phyloP scores from a whole-genome alignment of 345 rosid genomes.

The Aquilaria yunnanensis region DNA sequence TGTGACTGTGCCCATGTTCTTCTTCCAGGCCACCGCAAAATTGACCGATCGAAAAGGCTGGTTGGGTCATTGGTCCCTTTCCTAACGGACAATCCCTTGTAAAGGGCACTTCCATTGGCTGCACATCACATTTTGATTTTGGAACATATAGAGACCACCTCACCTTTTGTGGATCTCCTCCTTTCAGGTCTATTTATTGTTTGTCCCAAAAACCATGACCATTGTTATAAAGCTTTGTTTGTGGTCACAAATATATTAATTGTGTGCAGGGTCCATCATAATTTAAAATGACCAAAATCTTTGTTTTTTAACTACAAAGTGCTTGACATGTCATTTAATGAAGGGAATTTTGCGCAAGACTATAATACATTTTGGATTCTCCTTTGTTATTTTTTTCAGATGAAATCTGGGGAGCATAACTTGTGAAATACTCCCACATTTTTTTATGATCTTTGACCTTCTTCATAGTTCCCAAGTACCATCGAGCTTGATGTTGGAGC shows the following conservation, averaged over 20 bases:
- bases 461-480: no score
- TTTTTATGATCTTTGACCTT: no score
- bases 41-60: neutral
- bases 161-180: slow-evolving; percentile 23
- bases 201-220: slow-evolving; percentile 4
- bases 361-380: no score
- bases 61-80: slow-evolving; percentile 4
- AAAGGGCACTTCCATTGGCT: slow-evolving; percentile 25
- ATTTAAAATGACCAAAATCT: no score
- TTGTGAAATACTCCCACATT: no score
- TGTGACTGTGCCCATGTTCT: slow-evolving; percentile 17
- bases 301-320: no score
- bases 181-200: slow-evolving; percentile 10
- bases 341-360: no score
- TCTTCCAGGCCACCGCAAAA: slow-evolving; percentile 2
- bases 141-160: slow-evolving; percentile 24
- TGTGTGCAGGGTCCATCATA: no score
- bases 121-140: slow-evolving; percentile 6
- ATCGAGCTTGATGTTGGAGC: no score
- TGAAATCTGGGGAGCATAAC: no score
- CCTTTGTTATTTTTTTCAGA: no score
- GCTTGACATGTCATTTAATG: no score
- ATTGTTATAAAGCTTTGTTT: neutral
- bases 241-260: slow-evolving; percentile 9
- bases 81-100: slow-evolving; percentile 39